phyloP scores from a whole-genome alignment of 2,329 filamentous ascomycete species.

The Albifimbria verrucaria region DNA sequence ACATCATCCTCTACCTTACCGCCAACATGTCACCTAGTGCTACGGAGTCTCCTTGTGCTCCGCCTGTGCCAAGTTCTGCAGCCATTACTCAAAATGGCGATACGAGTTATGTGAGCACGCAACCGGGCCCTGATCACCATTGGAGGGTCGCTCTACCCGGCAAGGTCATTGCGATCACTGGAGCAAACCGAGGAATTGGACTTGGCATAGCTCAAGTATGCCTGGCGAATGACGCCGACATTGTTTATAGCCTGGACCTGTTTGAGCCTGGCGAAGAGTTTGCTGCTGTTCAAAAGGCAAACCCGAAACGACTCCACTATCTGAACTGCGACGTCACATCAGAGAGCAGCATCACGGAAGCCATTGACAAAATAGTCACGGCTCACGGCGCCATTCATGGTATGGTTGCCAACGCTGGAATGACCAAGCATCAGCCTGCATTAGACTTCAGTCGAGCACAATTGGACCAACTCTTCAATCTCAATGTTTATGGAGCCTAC shows the following conservation, averaged over 20 bases:
- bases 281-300: conserved; percentile 28
- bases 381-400: conserved; percentile 42
- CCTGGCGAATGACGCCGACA: conserved; percentile 34
- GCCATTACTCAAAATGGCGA: background rate
- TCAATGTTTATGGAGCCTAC: conserved; percentile 37
- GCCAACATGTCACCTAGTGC: conserved; percentile 1
- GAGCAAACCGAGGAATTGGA: conserved; percentile 38
- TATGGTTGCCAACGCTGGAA: conserved; percentile 47
- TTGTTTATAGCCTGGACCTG: conserved; percentile 11
- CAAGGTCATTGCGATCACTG: conserved; percentile 37
- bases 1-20: background rate
- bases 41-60: background rate
- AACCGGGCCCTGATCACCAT: conserved; percentile 29
- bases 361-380: conserved; percentile 35
- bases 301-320: conserved; percentile 32
- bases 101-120: conserved; percentile 22
- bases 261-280: conserved; percentile 15
- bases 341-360: conserved; percentile 12
- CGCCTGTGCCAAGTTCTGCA: background rate
- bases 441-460: conserved; percentile 35
- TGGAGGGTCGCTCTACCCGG: conserved; percentile 30
- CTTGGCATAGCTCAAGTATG: conserved; percentile 40
- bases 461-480: conserved; percentile 32
- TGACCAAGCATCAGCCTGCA: conserved; percentile 49
- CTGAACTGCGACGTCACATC: conserved; percentile 18